Evolutionary conservation across 306 rosid genomes (phyloP).

Genomic region (Gleditsia sinensis): DNA sequence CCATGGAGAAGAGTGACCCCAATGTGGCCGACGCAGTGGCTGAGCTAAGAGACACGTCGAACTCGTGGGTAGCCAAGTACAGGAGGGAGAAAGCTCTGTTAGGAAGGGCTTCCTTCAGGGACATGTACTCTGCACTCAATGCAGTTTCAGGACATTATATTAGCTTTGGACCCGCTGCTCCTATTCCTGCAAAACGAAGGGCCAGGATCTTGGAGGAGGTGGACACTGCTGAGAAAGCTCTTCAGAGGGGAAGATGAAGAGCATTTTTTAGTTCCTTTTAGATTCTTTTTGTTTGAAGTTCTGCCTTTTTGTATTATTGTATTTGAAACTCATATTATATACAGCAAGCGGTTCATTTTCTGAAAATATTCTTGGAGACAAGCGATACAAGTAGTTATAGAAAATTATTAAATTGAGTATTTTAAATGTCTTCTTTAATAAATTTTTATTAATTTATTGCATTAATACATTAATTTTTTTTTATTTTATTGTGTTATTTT

Average conservation of each 20-base stretch:
- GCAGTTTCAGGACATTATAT: constrained; percentile 94
- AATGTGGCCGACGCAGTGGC: constrained; percentile 76
- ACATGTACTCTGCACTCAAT: constrained; percentile 89
- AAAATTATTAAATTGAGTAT: too few species aligned
- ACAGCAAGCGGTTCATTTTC: too few species aligned
- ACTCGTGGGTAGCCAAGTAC: constrained; percentile 94
- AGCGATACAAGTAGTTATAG: too few species aligned
- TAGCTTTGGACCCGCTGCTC: constrained; percentile 94
- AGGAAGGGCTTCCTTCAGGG: constrained; percentile 85
- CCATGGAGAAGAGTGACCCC: constrained; percentile 77
- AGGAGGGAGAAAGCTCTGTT: constrained; percentile 78
- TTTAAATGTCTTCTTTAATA: too few species aligned
- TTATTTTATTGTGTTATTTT: too few species aligned
- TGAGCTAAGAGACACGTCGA: constrained; percentile 75
- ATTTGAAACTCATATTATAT: constrained; percentile 2
- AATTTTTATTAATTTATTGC: too few species aligned
- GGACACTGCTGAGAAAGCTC: constrained; percentile 83
- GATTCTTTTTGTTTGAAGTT: too few species aligned
- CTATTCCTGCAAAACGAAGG: constrained; percentile 82
- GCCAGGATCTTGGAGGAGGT: constrained; percentile 88
- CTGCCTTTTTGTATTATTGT: constrained; percentile 33
- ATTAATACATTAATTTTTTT: too few species aligned
- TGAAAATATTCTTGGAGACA: too few species aligned
- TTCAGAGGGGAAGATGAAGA: constrained; percentile 81
- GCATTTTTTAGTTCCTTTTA: too few species aligned